Evolutionary conservation across 441 rosid genomes (phyloP), one percentile per base, ranked within the genome.

Genomic region (Brassica hybrid): DNA sequence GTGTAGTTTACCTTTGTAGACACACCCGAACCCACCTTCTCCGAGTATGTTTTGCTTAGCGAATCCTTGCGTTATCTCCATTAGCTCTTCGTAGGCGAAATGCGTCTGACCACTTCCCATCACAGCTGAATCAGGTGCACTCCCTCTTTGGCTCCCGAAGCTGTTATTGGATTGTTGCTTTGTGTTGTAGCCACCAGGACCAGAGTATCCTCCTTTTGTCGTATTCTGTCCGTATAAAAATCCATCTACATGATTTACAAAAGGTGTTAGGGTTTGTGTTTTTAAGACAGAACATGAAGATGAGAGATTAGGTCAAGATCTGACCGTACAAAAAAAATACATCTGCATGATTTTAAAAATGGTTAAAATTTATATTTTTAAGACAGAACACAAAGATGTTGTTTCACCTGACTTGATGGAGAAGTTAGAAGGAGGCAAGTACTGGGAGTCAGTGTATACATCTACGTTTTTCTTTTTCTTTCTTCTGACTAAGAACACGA

Each of bases 11-110:
- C 95, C 98, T 76, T 85, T 83, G 66, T 77, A 90, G 58, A 93
- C 97, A 74, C 88, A 88, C 19, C 98, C 97, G 18, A 93, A 93
- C 2, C 97, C 98, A 52, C 97, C 97, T 82, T 93, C 94, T 10
- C 97, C 97, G 12, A 90, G 76, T 50, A 89, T 80, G 62, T 90
- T 89, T 38, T 87, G 86, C 45, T 75, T 69, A 16, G 91, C 63
- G 81, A 93, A 91, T 18, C 93, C 97, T 9, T 75, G 61, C 17
- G 97, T 93, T 76, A 90, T 89, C 60, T 91, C 95, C 89, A 82
- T 86, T 77, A 93, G 61, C 68, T 90, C 93, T 23, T 91, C 91
- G 18, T 91, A 88, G 48, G 75, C 82, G 78, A 91, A 91, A 82
- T 82, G 64, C 65, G 86, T 76, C 79, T 84, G 89, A 5, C 80